Evolutionary conservation across 768 basidiomycete species (phyloP), one percentile per base, ranked within the genome.

Genomic region (Suillus decipiens): DNA sequence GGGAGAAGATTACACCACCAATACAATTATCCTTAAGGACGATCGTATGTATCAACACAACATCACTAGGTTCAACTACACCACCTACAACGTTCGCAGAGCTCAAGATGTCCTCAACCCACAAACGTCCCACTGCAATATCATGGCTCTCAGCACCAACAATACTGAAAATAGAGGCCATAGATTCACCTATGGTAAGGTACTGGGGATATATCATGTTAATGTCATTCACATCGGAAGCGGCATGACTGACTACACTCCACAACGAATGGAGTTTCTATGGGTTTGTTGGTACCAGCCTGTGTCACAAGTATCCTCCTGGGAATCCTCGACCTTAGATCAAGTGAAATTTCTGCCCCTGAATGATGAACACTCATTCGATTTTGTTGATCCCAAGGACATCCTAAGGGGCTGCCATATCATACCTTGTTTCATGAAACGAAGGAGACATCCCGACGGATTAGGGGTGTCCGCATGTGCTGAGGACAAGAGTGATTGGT

Each of bases 1-100:
- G 9, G 61, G 41, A 17, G 19, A 76, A 81, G 56, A 79, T 80
- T 58, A 63, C 79, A 3, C 63, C 80, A 5, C 78, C 79, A 71
- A 80, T 9, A 11, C 28, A 11, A 11, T 61, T 34, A 17, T 34
- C 33, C 6, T 22, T 1, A 47, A 47, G 45, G 45, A 47, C 11
- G 22, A 47, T n/a, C 4, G 10, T 4, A n/a, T 43, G 3, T 50
- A 62, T 15, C 5, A 7, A 12, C 61, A 62, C 12, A 39, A 59
- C 10, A 11, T 62, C 42, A 2, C 24, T 0, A 28, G 54, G 14
- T 2, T 62, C 6, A 58, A 62, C 10, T 62, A 43, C n/a, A 62
- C 61, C 0, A 62, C 31, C 0, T 62, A 62, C 10, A 22, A 62
- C 22, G 56, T 62, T 28, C 42, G 36, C 0, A 1, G 43, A 11